Conservation (phyloP, 129 eudicot genomes). For the Dittrichia graveolens region DNA sequence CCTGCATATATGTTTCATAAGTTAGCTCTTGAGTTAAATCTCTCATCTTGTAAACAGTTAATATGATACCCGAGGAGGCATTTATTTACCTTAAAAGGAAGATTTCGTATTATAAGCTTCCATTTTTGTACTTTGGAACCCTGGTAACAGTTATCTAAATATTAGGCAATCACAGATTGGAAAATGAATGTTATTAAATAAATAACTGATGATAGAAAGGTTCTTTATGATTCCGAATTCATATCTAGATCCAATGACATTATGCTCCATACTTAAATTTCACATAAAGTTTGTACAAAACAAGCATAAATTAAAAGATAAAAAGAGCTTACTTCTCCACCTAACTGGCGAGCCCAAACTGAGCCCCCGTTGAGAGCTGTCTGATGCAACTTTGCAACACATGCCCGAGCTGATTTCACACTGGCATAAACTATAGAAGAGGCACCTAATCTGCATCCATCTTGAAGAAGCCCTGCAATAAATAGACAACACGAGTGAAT, state of each 20-base stretch:
- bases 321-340: slow-evolving; percentile 79
- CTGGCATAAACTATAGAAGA: slow-evolving; percentile 81
- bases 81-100: slow-evolving; percentile 74
- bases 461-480: slow-evolving; percentile 80
- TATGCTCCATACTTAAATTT: not conserved
- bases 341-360: slow-evolving; percentile 98
- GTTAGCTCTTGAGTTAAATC: not conserved
- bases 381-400: slow-evolving; percentile 84
- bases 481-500: slow-evolving; percentile 24
- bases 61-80: slow-evolving; percentile 8
- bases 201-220: not conserved
- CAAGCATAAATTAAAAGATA: no score
- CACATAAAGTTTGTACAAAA: not conserved
- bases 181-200: not conserved
- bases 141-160: slow-evolving; percentile 39
- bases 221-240: not conserved
- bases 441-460: slow-evolving; percentile 83
- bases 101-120: slow-evolving; percentile 89
- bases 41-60: not conserved
- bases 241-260: not conserved
- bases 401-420: slow-evolving; percentile 85
- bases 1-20: slow-evolving; percentile 47
- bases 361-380: slow-evolving; percentile 55
- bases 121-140: slow-evolving; percentile 92
- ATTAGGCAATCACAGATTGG: slow-evolving; percentile 6